Base-by-base conservation (phyloP, 257 asterid species). In the Solanum ahanhuiri region DNA sequence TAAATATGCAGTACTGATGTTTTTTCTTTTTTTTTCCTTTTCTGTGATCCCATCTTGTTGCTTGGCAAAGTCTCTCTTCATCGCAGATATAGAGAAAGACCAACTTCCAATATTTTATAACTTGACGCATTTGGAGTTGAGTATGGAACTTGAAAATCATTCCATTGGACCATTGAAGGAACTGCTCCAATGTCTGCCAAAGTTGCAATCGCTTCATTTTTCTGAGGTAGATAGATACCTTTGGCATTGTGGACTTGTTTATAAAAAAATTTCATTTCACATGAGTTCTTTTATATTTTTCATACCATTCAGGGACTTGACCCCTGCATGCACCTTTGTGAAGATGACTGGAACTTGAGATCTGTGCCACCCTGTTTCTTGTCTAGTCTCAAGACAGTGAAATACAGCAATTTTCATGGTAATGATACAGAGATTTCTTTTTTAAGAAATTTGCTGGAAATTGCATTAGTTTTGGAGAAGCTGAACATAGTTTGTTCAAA, bases 91-190 rank as follows among this genome's bases (percentile, higher is more conserved):
- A 25, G 63, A 86, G 83, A 85, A 82, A 39, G 87, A 87, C 58
- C 86, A 64, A 69, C 89, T 87, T 72, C 94, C 90, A 41, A 66
- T 43, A 14, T 91, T 90, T 84, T 86, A 81, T 71, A 88, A 89
- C 81, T 85, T 93, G 90, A 88, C 86, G 20, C 90, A 86, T 64
- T 88, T 91, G 85, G 92, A 91, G 91, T 51, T 91, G 90, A 91
- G 88, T 86, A 90, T 48, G 87, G 85, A 88, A 73, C 79, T 90
- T 57, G 91, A 88, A 66, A 86, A 81, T 11, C 86, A 70, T 60
- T 76, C 84, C 39, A 73, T 86, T 48, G 83, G 88, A 82, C 83
- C 57, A 35, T 58, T 93, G 82, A 87, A 88, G 72, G 86, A 90
- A 84, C 87, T 93, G 86, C 89, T 91, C n/a, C 87, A 30, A 12